A percentile compares a stretch with the other conserved stretches of the same genome.
Evolutionary conservation across 1,139 yeast genomes (phyloP).

Genomic region (Debaryomycetaceae sp.): DNA sequence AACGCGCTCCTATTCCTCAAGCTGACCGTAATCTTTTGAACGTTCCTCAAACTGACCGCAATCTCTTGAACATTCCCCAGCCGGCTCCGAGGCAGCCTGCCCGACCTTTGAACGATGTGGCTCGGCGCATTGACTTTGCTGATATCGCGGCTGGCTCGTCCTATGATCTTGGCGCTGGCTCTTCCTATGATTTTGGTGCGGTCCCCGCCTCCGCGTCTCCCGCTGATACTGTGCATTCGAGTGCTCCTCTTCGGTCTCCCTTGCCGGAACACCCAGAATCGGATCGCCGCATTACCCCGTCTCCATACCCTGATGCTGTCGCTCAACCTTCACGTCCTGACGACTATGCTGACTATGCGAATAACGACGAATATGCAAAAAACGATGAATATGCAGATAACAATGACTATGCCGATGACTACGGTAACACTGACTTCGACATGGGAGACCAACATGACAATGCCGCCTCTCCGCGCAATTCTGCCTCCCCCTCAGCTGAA

Average conservation of each 20-base stretch:
- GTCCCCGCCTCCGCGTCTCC: slow-evolving; percentile 10
- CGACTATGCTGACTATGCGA: not conserved
- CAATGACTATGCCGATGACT: slow-evolving; percentile 11
- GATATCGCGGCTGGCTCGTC: slow-evolving; percentile 16
- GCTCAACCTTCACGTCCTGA: too few species aligned
- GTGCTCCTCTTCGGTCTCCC: slow-evolving; percentile 25
- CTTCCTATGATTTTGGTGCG: too few species aligned
- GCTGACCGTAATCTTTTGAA: too few species aligned
- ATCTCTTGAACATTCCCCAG: too few species aligned
- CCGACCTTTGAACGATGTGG: slow-evolving; percentile 14
- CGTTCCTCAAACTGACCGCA: slow-evolving; percentile 2
- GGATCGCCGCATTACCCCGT: too few species aligned
- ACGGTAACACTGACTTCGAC: too few species aligned
- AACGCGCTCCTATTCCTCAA: slow-evolving; percentile 4
- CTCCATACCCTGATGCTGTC: too few species aligned
- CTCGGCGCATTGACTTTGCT: slow-evolving; percentile 28
- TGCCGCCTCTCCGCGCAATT: too few species aligned
- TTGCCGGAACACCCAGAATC: slow-evolving; percentile 12
- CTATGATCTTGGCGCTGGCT: not conserved
- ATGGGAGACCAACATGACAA: too few species aligned
- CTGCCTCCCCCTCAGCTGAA: too few species aligned
- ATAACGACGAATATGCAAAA: slow-evolving; percentile 5
- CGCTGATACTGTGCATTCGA: slow-evolving; percentile 11
- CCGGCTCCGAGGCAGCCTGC: too few species aligned
- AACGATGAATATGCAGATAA: slow-evolving; percentile 17